Evolutionary conservation across 2,329 filamentous ascomycete species (phyloP), one percentile per base, ranked within the genome.

Genomic region (Drechmeria coniospora): DNA sequence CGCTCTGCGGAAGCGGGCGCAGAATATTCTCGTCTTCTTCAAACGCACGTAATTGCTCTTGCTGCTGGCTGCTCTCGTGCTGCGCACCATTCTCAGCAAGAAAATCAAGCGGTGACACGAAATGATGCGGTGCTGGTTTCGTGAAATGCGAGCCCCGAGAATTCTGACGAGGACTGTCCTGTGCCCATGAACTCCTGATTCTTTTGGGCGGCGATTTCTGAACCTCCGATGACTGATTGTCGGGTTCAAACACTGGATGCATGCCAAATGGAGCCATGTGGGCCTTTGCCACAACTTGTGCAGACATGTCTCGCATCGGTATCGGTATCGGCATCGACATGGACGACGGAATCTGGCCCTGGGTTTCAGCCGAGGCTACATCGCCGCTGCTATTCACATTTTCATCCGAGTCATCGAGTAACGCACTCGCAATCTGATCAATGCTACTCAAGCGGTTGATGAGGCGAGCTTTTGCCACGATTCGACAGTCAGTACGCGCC

Each of bases 341-440:
- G n/a, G 16, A 21, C 10, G 8, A 23, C 11, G 16, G 25, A 5
- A 15, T 9, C 4, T n/a, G 13, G 16, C 8, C 15, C 10, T n/a
- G 12, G 12, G 8, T 13, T 18, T 14, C 21, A 7, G 17, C 14
- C 8, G 24, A 14, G 6, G n/a, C 1, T 14, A 10, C 15, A 4
- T 4, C 11, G 9, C 12, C 5, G 5, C 23, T n/a, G 14, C 28
- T 21, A 9, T 28, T 31, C 10, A 19, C 27, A 15, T 16, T 16
- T 14, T n/a, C 17, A 10, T 31, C 4, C 17, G 41, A 42, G 27
- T 46, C 40, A 7, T 47, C 46, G 4, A 50, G 28, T 2, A 49
- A 28, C 17, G 41, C 41, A 17, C 46, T 51, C n/a, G 46, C 47
- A 28, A 50, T 42, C 26, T 42, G 38, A 6, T 47, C 42, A 13